Evolutionary conservation across 139 green algal genomes (phyloP).

Genomic region (Haematococcus sp.): DNA sequence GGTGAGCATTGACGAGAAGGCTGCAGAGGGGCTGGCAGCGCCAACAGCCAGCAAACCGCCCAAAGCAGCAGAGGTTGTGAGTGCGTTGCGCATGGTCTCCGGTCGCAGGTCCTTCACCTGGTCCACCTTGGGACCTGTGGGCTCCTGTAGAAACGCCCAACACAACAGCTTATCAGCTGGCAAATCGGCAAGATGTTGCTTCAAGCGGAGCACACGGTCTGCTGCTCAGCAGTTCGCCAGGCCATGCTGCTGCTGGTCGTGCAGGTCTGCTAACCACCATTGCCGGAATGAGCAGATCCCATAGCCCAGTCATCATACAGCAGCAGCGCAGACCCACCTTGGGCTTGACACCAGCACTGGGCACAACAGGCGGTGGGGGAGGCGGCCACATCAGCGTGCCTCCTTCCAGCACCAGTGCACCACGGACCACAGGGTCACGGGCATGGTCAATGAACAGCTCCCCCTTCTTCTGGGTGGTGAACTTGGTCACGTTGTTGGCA

Average conservation of each 20-base stretch:
- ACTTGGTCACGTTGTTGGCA: slow-evolving; percentile 90
- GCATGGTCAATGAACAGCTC: slow-evolving; percentile 77
- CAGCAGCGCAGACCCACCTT: neutral
- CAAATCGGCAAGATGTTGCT: neutral
- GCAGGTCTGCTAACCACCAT: too few species aligned
- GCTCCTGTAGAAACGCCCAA: neutral
- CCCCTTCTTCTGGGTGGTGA: slow-evolving; percentile 69
- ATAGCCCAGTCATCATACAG: too few species aligned
- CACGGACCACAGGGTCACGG: slow-evolving; percentile 50
- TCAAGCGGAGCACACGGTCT: too few species aligned
- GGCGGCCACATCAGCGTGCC: slow-evolving; percentile 74
- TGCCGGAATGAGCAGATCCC: too few species aligned
- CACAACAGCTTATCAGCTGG: neutral
- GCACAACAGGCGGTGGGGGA: slow-evolving; percentile 40
- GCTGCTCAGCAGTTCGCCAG: too few species aligned
- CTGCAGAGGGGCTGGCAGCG: slow-evolving; percentile 47
- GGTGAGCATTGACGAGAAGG: slow-evolving; percentile 68
- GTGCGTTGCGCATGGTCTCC: slow-evolving; percentile 48
- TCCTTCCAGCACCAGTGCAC: slow-evolving; percentile 69
- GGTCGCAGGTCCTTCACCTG: slow-evolving; percentile 41
- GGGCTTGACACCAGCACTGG: neutral
- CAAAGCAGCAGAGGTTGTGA: slow-evolving; percentile 39
- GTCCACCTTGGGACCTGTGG: neutral
- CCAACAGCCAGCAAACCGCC: slow-evolving; percentile 61
- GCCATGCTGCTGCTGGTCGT: too few species aligned